Conservation (phyloP, 495 filamentous ascomycete species). For the Penicillium fimorum region DNA sequence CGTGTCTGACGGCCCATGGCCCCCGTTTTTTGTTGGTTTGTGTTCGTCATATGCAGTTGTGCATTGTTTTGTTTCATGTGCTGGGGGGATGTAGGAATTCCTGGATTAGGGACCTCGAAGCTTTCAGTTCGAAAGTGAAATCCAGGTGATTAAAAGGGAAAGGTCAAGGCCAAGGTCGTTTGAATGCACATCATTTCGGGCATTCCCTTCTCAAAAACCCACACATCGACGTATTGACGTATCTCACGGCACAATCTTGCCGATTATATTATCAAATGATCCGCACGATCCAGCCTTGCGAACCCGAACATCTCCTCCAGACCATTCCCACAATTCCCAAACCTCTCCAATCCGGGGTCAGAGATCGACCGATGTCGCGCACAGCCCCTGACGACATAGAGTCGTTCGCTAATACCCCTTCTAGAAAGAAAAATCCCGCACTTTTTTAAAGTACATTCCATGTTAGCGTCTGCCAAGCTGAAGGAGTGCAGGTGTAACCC, state of each 20-base stretch:
- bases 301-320: background rate
- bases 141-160: background rate
- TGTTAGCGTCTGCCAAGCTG: slow-evolving; percentile 3
- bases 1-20: slow-evolving; percentile 1
- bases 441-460: slow-evolving; percentile 1
- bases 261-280: background rate
- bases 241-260: slow-evolving; percentile 1
- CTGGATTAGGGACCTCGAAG: background rate
- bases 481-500: background rate
- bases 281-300: background rate
- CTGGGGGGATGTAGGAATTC: background rate
- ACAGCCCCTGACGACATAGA: slow-evolving; percentile 17
- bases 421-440: slow-evolving; percentile 30
- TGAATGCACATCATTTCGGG: background rate
- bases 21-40: background rate
- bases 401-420: slow-evolving; percentile 16
- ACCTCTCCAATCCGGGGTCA: slow-evolving; percentile 13
- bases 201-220: background rate
- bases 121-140: background rate
- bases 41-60: background rate
- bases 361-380: slow-evolving; percentile 15
- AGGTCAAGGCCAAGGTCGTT: background rate
- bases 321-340: background rate
- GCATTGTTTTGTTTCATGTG: background rate
- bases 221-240: too few species aligned